Conservation (phyloP, 2,329 filamentous ascomycete genomes). For the Penicillium sumatraense region DNA sequence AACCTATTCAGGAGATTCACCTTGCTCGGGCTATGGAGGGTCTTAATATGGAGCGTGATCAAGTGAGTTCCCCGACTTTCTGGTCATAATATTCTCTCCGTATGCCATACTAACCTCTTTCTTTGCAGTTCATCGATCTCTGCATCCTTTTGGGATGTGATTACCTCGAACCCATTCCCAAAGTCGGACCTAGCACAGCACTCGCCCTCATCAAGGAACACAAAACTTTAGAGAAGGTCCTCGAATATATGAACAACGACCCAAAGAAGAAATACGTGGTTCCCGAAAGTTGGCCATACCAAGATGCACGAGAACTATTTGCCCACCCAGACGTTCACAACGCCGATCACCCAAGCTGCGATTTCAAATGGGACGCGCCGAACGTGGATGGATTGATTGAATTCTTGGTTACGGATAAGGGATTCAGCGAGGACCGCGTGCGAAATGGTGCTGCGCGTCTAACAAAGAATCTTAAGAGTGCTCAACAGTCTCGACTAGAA, state of each 20-base stretch:
- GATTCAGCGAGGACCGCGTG: conserved; percentile 94
- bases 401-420: conserved; percentile 91
- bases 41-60: conserved; percentile 81
- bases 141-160: conserved; percentile 98
- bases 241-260: conserved; percentile 77
- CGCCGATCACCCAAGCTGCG: conserved; percentile 83
- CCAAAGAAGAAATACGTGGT: conserved; percentile 79
- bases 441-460: conserved; percentile 76
- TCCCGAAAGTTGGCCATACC: conserved; percentile 96
- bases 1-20: conserved; percentile 95
- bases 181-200: conserved; percentile 88
- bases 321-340: conserved; percentile 84
- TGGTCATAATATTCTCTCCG: conserved; percentile 10
- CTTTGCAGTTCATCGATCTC: conserved; percentile 86
- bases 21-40: conserved; percentile 85
- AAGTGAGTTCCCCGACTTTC: conserved; percentile 62
- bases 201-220: conserved; percentile 94
- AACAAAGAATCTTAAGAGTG: conserved; percentile 87
- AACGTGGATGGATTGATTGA: conserved; percentile 88
- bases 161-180: conserved; percentile 95
- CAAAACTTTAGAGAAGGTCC: conserved; percentile 82
- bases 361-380: conserved; percentile 97
- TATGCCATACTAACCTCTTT: conserved; percentile 9
- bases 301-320: conserved; percentile 90
- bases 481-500: conserved; percentile 88